These are phyloP conservation scores for Colletotrichum echinochloae DNA, from an alignment of 2,329 filamentous ascomycete species.

Conservation along the genomic window DNA sequence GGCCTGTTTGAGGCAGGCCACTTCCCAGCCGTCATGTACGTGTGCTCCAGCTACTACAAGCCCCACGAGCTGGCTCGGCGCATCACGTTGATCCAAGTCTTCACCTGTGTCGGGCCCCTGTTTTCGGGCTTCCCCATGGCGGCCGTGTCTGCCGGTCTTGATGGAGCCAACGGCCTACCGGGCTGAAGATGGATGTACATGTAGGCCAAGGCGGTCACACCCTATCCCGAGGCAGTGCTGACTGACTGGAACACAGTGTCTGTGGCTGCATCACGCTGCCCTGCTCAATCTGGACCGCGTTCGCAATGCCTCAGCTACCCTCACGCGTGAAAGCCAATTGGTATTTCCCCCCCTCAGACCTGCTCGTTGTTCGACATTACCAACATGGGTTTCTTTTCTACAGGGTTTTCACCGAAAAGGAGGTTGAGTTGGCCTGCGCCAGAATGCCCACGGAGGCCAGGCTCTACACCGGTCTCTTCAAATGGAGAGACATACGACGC, in stretches of 20 bases:
- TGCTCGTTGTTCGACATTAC: too few relatives aligned
- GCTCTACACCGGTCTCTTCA: constrained; percentile 45
- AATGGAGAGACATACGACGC: constrained; percentile 47
- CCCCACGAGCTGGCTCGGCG: constrained; percentile 47
- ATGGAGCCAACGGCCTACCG: constrained; percentile 42
- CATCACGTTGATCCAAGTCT: constrained; percentile 47
- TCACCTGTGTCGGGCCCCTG: constrained; percentile 44
- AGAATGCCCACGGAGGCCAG: constrained; percentile 45
- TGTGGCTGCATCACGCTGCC: constrained; percentile 46
- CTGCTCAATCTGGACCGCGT: constrained; percentile 44
- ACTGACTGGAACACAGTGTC: too few relatives aligned
- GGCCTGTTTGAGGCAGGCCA: constrained; percentile 48
- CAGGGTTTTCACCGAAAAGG: constrained; percentile 45
- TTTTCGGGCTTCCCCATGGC: constrained; percentile 48
- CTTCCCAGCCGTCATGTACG: constrained; percentile 48
- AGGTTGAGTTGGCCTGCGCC: constrained; percentile 43
- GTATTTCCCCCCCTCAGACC: constrained; percentile 16
- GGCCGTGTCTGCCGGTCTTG: constrained; percentile 42
- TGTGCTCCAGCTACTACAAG: constrained; percentile 48
- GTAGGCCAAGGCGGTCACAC: too few relatives aligned
- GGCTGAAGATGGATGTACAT: constrained; percentile 48
- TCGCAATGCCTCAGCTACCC: constrained; percentile 47
- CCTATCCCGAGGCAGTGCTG: too few relatives aligned
- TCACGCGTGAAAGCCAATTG: constrained; percentile 45
- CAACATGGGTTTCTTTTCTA: neutral